A percentile compares a stretch with the other conserved stretches of the same genome.
phyloP scores from a whole-genome alignment of 805 yeast genomes.

The Ogataea sp. region DNA sequence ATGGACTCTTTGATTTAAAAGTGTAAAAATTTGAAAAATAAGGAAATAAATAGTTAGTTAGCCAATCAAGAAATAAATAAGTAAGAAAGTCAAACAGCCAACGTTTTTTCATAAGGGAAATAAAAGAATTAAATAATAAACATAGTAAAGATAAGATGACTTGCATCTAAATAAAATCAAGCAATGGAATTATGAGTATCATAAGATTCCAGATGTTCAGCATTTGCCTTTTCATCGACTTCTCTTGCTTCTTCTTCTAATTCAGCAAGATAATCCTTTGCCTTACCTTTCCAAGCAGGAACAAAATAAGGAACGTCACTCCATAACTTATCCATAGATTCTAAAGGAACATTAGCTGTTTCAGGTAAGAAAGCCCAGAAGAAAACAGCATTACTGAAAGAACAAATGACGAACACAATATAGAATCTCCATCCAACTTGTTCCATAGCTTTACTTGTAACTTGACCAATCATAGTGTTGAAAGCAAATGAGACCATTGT shows the following conservation, averaged over 20 bases:
- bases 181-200: background rate
- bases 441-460: slow-evolving; percentile 20
- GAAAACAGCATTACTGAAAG: slow-evolving; percentile 21
- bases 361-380: slow-evolving; percentile 27
- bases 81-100: too few species aligned
- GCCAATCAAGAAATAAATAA: too few species aligned
- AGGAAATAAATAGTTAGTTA: too few species aligned
- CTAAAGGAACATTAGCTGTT: slow-evolving; percentile 15
- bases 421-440: slow-evolving; percentile 18
- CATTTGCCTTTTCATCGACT: slow-evolving; percentile 2
- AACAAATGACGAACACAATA: slow-evolving; percentile 18
- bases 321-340: slow-evolving; percentile 7
- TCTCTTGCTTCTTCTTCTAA: slow-evolving; percentile 5
- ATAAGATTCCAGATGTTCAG: slow-evolving; percentile 2
- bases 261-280: slow-evolving; percentile 4
- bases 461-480: slow-evolving; percentile 28
- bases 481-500: slow-evolving; percentile 28
- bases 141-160: too few species aligned
- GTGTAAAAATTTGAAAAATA: too few species aligned
- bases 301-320: slow-evolving; percentile 4
- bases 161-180: background rate
- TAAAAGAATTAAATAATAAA: too few species aligned
- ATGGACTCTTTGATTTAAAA: too few species aligned
- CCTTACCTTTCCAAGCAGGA: slow-evolving; percentile 4
- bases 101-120: too few species aligned